Evolutionary conservation across 345 rosid species (phyloP), one percentile per base, ranked within the genome.

Genomic region (Clausena lansium): DNA sequence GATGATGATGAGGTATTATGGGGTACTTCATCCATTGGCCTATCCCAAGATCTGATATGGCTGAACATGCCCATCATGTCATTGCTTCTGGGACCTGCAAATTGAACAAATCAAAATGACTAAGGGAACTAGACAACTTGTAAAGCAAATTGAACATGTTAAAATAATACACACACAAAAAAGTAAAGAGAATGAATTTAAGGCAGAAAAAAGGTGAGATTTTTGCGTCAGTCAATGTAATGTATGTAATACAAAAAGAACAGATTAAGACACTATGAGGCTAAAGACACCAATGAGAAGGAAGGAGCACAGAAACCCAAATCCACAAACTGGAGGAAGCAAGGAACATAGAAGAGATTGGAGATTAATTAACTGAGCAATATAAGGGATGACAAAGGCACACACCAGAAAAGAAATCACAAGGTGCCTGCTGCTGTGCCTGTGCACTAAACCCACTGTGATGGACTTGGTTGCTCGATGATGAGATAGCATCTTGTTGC

Each of bases 41-140:
- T 79, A 73, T 82, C 84, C 84, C 88, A 86, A 78, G 57, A 75
- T 33, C 80, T 88, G 76, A 63, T 71, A 13, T 73, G 83, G 71
- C 77, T 84, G 24, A 87, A 79, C 79, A 81, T 77, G 25, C 83
- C 84, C 84, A 80, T 78, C 87, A 78, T 73, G 70, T 83, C 87
- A 73, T 81, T 82, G 76, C 79, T 83, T 65, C 73, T 86, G 54
- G 78, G 54, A 81, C 87, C 93, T 88, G 88, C 68, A 70, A 64
- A 76, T 19, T 70, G 20, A 70, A 6, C 59, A 61, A 76, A 65
- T 75, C 57, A 78, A 74, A 58, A 70, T 47, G 8, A 68, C 41
- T 68, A 38, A 70, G 52, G 74, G n/a, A 74, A 70, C 71, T 64
- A 50, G 28, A 60, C 32, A 38, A 61, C n/a, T 24, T 30, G 69